Evolutionary conservation across 1,139 yeast genomes (phyloP).

Genomic region (Blastobotrys malaysiensis): DNA sequence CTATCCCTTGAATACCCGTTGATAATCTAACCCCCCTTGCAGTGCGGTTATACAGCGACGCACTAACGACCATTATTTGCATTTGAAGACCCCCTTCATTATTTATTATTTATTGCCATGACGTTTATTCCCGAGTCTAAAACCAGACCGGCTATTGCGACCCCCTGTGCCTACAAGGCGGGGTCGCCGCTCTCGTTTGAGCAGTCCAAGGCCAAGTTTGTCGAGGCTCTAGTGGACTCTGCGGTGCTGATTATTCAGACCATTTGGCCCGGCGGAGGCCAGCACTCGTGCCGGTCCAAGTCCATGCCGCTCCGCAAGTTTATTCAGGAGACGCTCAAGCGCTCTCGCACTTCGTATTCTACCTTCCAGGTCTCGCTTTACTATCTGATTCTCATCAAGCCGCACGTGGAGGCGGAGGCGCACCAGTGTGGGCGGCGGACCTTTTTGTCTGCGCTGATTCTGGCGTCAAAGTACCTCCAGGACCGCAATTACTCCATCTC

Average conservation of each 20-base stretch:
- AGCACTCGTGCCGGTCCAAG: constrained; percentile 12
- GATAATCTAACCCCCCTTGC: background rate
- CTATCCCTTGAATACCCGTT: background rate
- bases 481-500: constrained; percentile 65
- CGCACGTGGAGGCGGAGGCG: constrained; percentile 13
- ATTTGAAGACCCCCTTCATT: background rate
- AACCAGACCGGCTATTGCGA: constrained; percentile 2
- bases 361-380: constrained; percentile 62
- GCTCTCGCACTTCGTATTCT: constrained; percentile 63
- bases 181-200: constrained; percentile 1
- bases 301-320: constrained; percentile 40
- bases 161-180: background rate
- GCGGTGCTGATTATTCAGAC: constrained; percentile 34
- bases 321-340: constrained; percentile 57
- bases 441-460: constrained; percentile 59
- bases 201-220: constrained; percentile 22
- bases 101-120: background rate
- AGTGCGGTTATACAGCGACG: background rate
- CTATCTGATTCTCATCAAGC: constrained; percentile 49
- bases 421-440: constrained; percentile 55
- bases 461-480: constrained; percentile 67
- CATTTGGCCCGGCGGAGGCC: constrained; percentile 30
- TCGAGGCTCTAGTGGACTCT: constrained; percentile 33
- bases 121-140: background rate
- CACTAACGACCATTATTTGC: background rate